These are phyloP conservation scores for Simplicillium aogashimaense DNA, from an alignment of 2,329 filamentous ascomycete species.

Conservation along the genomic window DNA sequence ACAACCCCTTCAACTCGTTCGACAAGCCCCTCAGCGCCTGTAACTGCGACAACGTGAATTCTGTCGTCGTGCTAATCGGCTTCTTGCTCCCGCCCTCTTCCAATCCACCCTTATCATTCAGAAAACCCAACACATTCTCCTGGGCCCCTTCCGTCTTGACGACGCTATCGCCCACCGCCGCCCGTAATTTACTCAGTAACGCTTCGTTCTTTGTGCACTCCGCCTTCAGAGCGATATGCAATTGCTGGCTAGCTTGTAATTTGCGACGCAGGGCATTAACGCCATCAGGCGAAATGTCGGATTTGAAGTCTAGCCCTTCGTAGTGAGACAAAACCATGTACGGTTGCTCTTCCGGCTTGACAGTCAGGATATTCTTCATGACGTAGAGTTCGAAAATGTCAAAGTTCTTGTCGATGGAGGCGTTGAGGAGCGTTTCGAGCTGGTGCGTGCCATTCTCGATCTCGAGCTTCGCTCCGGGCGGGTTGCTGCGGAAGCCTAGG, in stretches of 20 bases:
- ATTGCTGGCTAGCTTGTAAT: conserved; percentile 66
- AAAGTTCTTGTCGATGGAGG: conserved; percentile 75
- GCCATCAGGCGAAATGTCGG: conserved; percentile 20
- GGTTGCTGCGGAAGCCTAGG: conserved; percentile 64
- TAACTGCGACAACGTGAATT: conserved; percentile 75
- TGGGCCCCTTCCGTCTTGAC: conserved; percentile 6
- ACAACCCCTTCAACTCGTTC: conserved; percentile 49
- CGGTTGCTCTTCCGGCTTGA: conserved; percentile 57
- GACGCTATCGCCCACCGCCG: conserved; percentile 18
- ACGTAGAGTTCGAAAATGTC: conserved; percentile 86
- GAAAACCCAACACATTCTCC: conserved; percentile 39
- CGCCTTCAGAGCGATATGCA: conserved; percentile 58
- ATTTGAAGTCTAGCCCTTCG: conserved; percentile 48
- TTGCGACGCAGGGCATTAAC: conserved; percentile 64
- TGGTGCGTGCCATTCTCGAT: conserved; percentile 84
- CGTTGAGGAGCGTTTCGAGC: conserved; percentile 71
- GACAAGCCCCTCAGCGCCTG: conserved; percentile 65
- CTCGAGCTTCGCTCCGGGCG: conserved; percentile 44
- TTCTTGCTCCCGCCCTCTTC: conserved; percentile 37
- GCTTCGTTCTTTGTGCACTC: conserved; percentile 65
- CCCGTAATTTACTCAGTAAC: conserved; percentile 54
- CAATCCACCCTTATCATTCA: conserved; percentile 42
- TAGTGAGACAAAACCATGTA: conserved; percentile 85
- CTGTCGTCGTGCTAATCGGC: conserved; percentile 59
- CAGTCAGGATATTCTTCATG: conserved; percentile 71